These are phyloP conservation scores for Blastomyces percursus DNA, from an alignment of 2,329 filamentous ascomycete species.

Conservation along the genomic window DNA sequence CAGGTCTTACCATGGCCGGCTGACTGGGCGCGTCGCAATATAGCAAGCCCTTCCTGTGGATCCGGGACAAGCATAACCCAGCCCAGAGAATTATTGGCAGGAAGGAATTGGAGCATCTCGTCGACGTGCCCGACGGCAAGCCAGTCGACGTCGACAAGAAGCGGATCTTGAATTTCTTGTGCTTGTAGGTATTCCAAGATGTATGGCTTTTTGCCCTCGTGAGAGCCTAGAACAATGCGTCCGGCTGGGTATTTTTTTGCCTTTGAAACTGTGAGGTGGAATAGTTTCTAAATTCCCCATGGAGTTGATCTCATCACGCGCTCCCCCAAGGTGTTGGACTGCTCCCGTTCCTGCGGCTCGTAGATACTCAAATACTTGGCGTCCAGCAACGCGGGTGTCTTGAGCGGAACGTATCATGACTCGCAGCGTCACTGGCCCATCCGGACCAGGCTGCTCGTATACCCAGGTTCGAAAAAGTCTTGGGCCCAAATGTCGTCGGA, in stretches of 20 bases:
- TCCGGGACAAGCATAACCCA: slow-evolving; percentile 19
- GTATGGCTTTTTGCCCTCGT: slow-evolving; percentile 10
- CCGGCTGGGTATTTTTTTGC: slow-evolving; percentile 17
- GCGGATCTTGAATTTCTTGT: slow-evolving; percentile 28
- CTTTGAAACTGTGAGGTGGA: slow-evolving; percentile 21
- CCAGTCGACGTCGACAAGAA: slow-evolving; percentile 27
- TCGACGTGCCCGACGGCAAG: slow-evolving; percentile 26
- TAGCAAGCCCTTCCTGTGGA: slow-evolving; percentile 16
- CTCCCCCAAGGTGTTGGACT: slow-evolving; percentile 20
- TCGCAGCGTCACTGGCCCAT: slow-evolving; percentile 24
- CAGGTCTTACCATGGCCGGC: slow-evolving; percentile 18
- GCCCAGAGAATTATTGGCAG: slow-evolving; percentile 15
- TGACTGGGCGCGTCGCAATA: slow-evolving; percentile 16
- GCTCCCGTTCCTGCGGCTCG: slow-evolving; percentile 23
- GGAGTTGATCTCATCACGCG: slow-evolving; percentile 18
- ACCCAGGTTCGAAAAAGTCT: slow-evolving; percentile 33
- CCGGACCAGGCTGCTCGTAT: slow-evolving; percentile 29
- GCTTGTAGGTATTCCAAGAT: slow-evolving; percentile 24
- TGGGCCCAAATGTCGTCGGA: slow-evolving; percentile 30
- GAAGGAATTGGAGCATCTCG: slow-evolving; percentile 28
- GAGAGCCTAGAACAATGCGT: slow-evolving; percentile 18
- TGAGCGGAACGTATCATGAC: slow-evolving; percentile 25
- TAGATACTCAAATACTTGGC: slow-evolving; percentile 26
- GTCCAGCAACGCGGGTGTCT: slow-evolving; percentile 19
- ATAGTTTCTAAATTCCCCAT: slow-evolving; percentile 32